phyloP scores from a whole-genome alignment of 139 green algal species.

The Chlorella sp. region DNA sequence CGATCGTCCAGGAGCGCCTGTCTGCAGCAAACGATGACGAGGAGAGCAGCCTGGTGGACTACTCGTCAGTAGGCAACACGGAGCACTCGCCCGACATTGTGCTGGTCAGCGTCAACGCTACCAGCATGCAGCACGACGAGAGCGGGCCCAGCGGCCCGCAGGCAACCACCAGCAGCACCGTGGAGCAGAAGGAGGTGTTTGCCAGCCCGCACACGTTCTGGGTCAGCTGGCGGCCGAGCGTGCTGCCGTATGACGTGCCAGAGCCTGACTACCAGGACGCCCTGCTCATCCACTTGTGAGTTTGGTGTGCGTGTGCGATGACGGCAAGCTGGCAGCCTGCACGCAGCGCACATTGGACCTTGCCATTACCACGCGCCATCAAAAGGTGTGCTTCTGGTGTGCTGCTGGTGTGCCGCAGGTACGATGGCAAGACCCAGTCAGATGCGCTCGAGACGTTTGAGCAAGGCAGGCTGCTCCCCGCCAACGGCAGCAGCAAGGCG shows the following conservation, averaged over 20 bases:
- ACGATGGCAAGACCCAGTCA: background rate
- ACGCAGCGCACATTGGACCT: too few relatives aligned
- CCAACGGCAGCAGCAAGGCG: background rate
- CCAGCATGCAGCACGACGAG: too few relatives aligned
- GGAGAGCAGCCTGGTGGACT: background rate
- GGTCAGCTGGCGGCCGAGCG: constrained; percentile 1
- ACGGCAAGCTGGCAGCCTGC: too few relatives aligned
- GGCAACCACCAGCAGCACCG: background rate
- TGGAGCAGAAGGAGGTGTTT: too few relatives aligned
- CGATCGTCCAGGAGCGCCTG: background rate
- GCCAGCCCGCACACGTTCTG: constrained; percentile 3
- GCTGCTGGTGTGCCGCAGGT: background rate
- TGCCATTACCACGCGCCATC: too few relatives aligned
- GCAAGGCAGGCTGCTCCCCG: background rate
- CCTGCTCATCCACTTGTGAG: constrained; percentile 2
- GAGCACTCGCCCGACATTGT: too few relatives aligned
- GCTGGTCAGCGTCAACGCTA: too few relatives aligned
- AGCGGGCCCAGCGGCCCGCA: background rate
- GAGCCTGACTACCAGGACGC: background rate
- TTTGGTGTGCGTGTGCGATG: too few relatives aligned
- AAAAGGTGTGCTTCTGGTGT: too few relatives aligned
- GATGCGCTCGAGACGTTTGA: background rate
- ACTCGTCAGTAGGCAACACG: too few relatives aligned
- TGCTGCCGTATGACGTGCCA: background rate
- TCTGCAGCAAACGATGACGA: background rate